A percentile compares a stretch with the other conserved stretches of the same genome.
Conservation (phyloP, 2,329 filamentous ascomycete genomes). For the Fusarium illudens region DNA sequence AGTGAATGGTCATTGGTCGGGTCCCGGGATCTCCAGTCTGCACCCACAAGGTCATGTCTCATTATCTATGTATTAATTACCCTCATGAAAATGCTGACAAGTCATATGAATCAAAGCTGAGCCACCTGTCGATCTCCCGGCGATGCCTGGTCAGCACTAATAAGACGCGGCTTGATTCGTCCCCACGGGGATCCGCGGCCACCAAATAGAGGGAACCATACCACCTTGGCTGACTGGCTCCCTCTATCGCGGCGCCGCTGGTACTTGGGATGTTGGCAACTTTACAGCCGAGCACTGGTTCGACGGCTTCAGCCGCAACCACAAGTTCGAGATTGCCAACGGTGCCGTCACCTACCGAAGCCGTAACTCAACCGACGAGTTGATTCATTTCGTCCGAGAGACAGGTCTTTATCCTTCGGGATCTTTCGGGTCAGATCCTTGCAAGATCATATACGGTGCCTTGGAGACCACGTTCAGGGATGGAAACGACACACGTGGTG, state of each 20-base stretch:
- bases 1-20: background rate
- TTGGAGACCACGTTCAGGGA: slow-evolving; percentile 18
- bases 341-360: slow-evolving; percentile 19
- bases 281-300: slow-evolving; percentile 28
- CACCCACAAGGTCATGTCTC: background rate
- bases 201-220: slow-evolving; percentile 6
- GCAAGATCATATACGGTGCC: slow-evolving; percentile 21
- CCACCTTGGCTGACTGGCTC: slow-evolving; percentile 22
- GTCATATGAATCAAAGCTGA: background rate
- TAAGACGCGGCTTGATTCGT: background rate
- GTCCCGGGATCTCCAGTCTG: background rate
- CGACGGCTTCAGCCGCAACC: slow-evolving; percentile 21
- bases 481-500: background rate
- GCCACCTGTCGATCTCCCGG: background rate
- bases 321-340: slow-evolving; percentile 18
- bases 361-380: slow-evolving; percentile 16
- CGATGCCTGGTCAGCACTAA: background rate
- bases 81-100: background rate
- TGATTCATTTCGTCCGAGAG: slow-evolving; percentile 18
- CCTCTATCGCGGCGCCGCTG: slow-evolving; percentile 15
- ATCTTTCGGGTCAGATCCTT: slow-evolving; percentile 4
- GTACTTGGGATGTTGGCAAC: slow-evolving; percentile 24
- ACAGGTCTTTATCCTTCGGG: slow-evolving; percentile 9
- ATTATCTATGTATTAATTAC: background rate
- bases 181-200: background rate